Evolutionary conservation across 441 rosid species (phyloP).

Genomic region (Biscutella laevigata): DNA sequence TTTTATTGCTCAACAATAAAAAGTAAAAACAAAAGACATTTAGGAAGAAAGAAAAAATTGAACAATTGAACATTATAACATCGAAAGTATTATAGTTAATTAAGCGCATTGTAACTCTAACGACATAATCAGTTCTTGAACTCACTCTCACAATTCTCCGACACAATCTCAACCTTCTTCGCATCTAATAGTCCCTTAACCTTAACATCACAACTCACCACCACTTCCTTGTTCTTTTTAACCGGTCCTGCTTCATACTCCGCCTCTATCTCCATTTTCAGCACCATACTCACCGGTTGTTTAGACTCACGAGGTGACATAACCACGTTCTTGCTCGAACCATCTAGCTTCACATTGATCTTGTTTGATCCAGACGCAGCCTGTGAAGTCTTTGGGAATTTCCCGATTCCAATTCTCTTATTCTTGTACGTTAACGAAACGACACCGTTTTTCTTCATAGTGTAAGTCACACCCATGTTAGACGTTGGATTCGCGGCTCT

Average conservation of each 20-base stretch:
- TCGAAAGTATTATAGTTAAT: conserved; percentile 11
- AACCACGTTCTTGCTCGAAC: conserved; percentile 15
- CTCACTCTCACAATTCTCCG: conserved; percentile 27
- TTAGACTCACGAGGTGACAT: conserved; percentile 12
- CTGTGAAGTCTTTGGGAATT: conserved; percentile 11
- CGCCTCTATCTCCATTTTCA: conserved; percentile 17
- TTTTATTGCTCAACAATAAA: conserved; percentile 9
- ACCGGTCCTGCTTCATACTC: conserved; percentile 24
- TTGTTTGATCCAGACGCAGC: conserved; percentile 12
- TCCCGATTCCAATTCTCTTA: conserved; percentile 22
- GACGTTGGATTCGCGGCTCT: conserved; percentile 24
- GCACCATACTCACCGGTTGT: conserved; percentile 13
- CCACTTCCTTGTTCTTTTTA: conserved; percentile 19
- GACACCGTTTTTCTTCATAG: not conserved
- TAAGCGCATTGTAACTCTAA: conserved; percentile 20
- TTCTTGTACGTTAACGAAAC: conserved; percentile 20
- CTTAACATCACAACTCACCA: conserved; percentile 28
- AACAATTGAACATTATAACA: conserved; percentile 23
- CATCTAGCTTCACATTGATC: conserved; percentile 13
- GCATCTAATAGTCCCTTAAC: conserved; percentile 23
- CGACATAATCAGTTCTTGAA: conserved; percentile 23
- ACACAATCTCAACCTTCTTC: conserved; percentile 24
- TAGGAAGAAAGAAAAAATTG: not conserved
- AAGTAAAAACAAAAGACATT: conserved; percentile 7
- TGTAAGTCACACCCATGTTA: conserved; percentile 23